These are phyloP conservation scores for Serpula lacrymans DNA, from an alignment of 768 basidiomycete species.

Conservation along the genomic window DNA sequence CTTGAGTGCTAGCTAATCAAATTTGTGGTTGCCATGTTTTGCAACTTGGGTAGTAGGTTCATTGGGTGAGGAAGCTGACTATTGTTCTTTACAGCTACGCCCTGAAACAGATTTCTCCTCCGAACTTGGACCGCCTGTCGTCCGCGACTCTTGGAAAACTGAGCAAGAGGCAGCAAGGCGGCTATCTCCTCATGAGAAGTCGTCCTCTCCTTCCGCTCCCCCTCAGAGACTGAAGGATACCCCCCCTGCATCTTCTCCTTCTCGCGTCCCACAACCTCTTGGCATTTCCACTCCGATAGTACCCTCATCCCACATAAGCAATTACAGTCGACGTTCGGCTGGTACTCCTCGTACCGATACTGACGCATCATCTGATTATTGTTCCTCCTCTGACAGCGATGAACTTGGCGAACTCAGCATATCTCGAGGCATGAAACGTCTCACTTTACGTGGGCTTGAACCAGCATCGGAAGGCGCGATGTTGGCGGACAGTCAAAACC, in stretches of 20 bases:
- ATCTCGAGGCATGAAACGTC: constrained; percentile 34
- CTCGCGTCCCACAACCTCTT: constrained; percentile 5
- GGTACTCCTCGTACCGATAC: constrained; percentile 23
- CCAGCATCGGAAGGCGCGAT: constrained; percentile 17
- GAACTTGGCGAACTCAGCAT: constrained; percentile 37
- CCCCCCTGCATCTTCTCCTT: constrained; percentile 7
- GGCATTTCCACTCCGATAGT: constrained; percentile 7
- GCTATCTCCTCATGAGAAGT: constrained; percentile 18
- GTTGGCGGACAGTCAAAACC: constrained; percentile 37
- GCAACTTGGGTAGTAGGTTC: too few relatives aligned
- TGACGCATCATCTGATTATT: constrained; percentile 24
- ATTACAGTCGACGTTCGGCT: constrained; percentile 12
- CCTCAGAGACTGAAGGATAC: constrained; percentile 14
- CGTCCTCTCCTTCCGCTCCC: constrained; percentile 15
- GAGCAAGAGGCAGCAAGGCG: constrained; percentile 16
- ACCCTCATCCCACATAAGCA: constrained; percentile 6
- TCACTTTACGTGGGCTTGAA: constrained; percentile 35
- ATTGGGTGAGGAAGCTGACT: constrained; percentile 10
- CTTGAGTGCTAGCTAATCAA: too few relatives aligned
- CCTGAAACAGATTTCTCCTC: constrained; percentile 60
- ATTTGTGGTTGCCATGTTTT: too few relatives aligned
- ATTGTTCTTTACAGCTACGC: constrained; percentile 42
- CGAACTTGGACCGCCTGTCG: constrained; percentile 59
- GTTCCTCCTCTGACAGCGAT: constrained; percentile 32
- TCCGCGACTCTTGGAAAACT: constrained; percentile 62